Percentiles rank a stretch among this genome's conserved stretches.
These are phyloP conservation scores for Monilinia aucupariae DNA, from an alignment of 2,329 filamentous ascomycete species.

Conservation along the genomic window DNA sequence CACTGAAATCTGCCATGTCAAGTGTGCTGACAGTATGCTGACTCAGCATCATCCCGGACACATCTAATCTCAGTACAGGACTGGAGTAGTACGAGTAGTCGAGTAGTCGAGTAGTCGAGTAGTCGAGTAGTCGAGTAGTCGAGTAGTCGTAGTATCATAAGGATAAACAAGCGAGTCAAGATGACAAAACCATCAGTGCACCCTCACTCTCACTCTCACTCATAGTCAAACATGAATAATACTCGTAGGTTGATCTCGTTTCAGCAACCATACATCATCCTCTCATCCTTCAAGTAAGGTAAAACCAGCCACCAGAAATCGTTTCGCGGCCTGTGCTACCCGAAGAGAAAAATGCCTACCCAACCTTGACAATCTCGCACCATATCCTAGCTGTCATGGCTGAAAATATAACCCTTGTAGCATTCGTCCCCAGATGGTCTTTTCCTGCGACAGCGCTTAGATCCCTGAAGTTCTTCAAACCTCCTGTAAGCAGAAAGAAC, in stretches of 20 bases:
- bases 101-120: no score
- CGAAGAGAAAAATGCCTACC: neutral
- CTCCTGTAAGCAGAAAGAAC: neutral
- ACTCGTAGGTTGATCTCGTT: neutral
- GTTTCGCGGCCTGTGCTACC: neutral
- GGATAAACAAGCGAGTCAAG: neutral
- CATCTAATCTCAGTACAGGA: no score
- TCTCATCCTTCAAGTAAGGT: neutral
- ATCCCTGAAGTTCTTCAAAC: slow-evolving; percentile 9
- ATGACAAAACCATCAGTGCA: neutral
- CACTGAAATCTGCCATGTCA: no score
- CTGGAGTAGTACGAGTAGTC: no score
- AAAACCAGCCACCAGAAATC: neutral
- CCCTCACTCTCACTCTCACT: no score
- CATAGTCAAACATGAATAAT: neutral
- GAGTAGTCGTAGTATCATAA: no score
- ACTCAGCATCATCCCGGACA: no score
- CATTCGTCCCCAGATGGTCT: slow-evolving; percentile 22
- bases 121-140: no score
- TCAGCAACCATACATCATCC: neutral
- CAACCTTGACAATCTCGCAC: neutral
- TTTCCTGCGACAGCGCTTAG: slow-evolving; percentile 28
- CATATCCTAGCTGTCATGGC: neutral
- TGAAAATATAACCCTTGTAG: neutral
- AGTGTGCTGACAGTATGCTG: no score